A percentile compares a stretch with the other conserved stretches of the same genome.
These are phyloP conservation scores for Suillus weaverae DNA, from an alignment of 768 basidiomycete genomes.

Conservation along the genomic window DNA sequence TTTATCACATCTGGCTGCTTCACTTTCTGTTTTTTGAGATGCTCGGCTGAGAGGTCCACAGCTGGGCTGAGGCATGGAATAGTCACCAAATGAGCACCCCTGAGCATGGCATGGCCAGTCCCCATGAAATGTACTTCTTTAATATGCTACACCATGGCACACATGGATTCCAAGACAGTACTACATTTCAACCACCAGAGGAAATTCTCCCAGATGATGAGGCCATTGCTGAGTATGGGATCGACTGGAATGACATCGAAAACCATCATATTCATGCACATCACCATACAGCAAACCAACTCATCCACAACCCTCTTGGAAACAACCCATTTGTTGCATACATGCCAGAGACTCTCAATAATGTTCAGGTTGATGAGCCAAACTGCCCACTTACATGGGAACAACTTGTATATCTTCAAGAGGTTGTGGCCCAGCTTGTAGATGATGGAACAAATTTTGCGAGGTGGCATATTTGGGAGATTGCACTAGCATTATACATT, in stretches of 20 bases:
- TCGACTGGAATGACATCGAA: background rate
- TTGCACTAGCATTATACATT: background rate
- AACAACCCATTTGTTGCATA: background rate
- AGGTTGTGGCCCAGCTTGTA: background rate
- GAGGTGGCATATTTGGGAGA: background rate
- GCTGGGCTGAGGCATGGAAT: conserved; percentile 39
- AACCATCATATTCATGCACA: background rate
- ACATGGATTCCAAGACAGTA: background rate
- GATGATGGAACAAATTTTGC: background rate
- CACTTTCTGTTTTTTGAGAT: conserved; percentile 37
- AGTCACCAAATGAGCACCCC: conserved; percentile 20
- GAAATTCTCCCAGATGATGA: background rate
- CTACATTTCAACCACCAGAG: conserved; percentile 1
- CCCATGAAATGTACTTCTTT: background rate
- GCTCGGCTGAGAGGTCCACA: conserved; percentile 31
- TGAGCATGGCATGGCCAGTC: background rate
- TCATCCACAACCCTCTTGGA: background rate
- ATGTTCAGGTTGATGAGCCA: background rate
- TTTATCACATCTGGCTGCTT: conserved; percentile 41
- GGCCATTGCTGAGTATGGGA: background rate
- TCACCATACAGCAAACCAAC: background rate
- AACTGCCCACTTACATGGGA: background rate
- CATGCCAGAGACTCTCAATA: background rate
- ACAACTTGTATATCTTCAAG: background rate
- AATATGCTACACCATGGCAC: background rate